Evolutionary conservation across 2,329 filamentous ascomycete genomes (phyloP).

Genomic region (Verruconis gallopava): DNA sequence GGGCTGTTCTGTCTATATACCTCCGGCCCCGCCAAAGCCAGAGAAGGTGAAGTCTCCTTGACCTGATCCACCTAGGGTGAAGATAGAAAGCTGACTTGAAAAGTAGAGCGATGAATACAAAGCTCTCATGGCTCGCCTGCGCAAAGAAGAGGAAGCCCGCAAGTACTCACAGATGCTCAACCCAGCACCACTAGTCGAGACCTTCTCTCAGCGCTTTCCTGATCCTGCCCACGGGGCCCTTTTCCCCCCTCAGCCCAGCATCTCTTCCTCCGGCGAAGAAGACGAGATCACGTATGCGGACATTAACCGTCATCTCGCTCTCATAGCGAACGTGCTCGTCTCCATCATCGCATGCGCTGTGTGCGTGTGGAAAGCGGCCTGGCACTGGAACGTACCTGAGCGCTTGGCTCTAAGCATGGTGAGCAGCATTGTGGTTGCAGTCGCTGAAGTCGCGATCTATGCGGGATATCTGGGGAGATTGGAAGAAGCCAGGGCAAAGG

Average conservation of each 20-base stretch:
- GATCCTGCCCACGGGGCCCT: conserved; percentile 41
- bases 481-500: conserved; percentile 51
- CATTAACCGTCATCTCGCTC: conserved; percentile 64
- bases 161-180: conserved; percentile 72
- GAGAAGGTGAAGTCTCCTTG: conserved; percentile 49
- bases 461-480: conserved; percentile 61
- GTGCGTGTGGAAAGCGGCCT: conserved; percentile 64
- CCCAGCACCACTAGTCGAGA: conserved; percentile 41
- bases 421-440: conserved; percentile 54
- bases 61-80: too few species aligned
- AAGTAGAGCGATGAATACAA: conserved; percentile 79
- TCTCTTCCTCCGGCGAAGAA: conserved; percentile 23
- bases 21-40: conserved; percentile 68
- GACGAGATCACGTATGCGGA: conserved; percentile 60
- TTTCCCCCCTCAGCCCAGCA: conserved; percentile 30
- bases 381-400: conserved; percentile 61
- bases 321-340: conserved; percentile 82
- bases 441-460: conserved; percentile 69
- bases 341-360: conserved; percentile 69
- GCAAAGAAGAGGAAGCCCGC: conserved; percentile 67
- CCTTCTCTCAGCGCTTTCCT: conserved; percentile 48
- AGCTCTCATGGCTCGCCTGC: conserved; percentile 73
- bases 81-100: background rate
- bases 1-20: conserved; percentile 58
- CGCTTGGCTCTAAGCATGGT: conserved; percentile 59